phyloP scores from a whole-genome alignment of 305 asterid species.

The Petunia hybrid region DNA sequence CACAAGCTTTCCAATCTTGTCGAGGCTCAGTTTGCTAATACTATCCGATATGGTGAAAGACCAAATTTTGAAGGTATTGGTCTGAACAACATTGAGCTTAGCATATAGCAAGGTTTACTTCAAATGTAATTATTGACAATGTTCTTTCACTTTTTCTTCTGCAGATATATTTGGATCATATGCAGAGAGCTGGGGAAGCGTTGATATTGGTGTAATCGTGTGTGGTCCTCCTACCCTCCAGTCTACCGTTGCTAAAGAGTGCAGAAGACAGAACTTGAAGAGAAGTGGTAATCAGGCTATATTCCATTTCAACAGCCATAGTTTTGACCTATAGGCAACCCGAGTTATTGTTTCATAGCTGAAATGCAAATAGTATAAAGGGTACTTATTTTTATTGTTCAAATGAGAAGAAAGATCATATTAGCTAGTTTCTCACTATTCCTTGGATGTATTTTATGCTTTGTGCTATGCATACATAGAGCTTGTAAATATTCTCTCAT shows the following conservation, averaged over 20 bases:
- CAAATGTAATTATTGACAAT: neutral
- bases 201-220: conserved; percentile 73
- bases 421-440: neutral
- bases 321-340: conserved; percentile 68
- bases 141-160: neutral
- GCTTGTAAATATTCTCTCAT: too few species aligned
- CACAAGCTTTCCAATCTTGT: conserved; percentile 35
- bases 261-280: conserved; percentile 62
- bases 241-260: conserved; percentile 74
- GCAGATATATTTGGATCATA: conserved; percentile 64
- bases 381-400: neutral
- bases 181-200: conserved; percentile 65
- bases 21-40: conserved; percentile 43
- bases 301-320: conserved; percentile 91
- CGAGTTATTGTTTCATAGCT: neutral
- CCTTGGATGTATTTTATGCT: neutral
- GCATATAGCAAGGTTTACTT: neutral
- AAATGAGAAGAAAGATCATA: neutral
- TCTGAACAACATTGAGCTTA: neutral
- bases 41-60: conserved; percentile 64
- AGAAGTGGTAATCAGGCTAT: conserved; percentile 53
- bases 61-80: conserved; percentile 74
- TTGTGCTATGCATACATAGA: too few species aligned
- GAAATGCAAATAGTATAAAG: neutral
- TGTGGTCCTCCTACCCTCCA: conserved; percentile 82